Percentiles rank a stretch among this genome's conserved stretches.
Conservation (phyloP, 352 stramenopile genomes). For the Globisporangium alternatum region DNA sequence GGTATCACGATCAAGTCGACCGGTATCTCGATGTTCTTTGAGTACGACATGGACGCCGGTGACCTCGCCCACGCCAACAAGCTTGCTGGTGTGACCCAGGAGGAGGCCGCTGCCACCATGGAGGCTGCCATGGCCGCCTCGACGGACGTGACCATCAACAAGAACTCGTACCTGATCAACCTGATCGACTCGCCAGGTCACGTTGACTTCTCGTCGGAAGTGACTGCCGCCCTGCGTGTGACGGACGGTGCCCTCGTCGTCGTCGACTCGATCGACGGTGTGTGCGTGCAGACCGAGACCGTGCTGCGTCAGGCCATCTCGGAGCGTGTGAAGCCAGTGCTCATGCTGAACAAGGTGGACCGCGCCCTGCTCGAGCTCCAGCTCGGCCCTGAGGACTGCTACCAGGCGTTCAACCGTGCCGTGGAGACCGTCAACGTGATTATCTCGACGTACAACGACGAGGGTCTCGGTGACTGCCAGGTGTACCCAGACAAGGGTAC, state of each 20-base stretch:
- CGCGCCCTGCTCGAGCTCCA: constrained; percentile 98
- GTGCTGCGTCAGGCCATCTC: constrained; percentile 98
- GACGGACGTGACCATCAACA: constrained; percentile 90
- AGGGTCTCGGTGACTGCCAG: constrained; percentile 95
- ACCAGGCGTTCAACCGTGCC: constrained; percentile 97
- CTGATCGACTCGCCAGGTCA: constrained; percentile 99
- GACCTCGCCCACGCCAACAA: constrained; percentile 78
- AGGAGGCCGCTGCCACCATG: constrained; percentile 31
- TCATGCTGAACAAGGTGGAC: constrained; percentile 99
- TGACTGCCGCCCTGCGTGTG: constrained; percentile 98
- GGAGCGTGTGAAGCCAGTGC: constrained; percentile 97
- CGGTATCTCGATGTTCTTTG: constrained; percentile 99
- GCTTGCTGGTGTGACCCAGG: constrained; percentile 50
- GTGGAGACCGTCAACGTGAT: constrained; percentile 99
- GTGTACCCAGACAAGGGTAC: constrained; percentile 98
- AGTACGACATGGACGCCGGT: constrained; percentile 97
- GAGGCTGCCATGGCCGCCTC: constrained; percentile 21
- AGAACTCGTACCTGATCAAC: constrained; percentile 99
- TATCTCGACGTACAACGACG: constrained; percentile 99
- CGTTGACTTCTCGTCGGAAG: constrained; percentile 99
- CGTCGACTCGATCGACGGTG: constrained; percentile 99
- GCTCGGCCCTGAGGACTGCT: constrained; percentile 98
- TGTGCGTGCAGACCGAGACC: constrained; percentile 99
- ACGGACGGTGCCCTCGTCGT: constrained; percentile 99
- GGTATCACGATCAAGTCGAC: constrained; percentile 99